Conservation (phyloP, 225 moss, liverwort and hornwort species). For the Polytrichum formosum region DNA sequence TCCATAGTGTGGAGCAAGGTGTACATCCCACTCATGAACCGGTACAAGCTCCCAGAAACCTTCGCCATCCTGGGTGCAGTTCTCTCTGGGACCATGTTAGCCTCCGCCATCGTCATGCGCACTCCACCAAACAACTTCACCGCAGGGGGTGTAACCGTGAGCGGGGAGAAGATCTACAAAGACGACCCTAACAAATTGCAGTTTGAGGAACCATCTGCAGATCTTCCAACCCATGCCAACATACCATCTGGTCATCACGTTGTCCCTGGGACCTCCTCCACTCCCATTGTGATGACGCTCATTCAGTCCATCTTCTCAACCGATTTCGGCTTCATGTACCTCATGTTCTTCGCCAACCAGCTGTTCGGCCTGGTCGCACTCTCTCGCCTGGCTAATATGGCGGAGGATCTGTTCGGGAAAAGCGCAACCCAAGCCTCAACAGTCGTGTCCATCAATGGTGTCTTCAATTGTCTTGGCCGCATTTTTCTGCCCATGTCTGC, state of each 20-base stretch:
- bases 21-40: conserved; percentile 44
- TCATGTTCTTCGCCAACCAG: conserved; percentile 74
- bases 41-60: conserved; percentile 36
- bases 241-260: too few species aligned
- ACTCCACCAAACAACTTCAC: conserved; percentile 53
- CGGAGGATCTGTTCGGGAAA: conserved; percentile 42
- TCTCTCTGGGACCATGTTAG: conserved; percentile 41
- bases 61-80: conserved; percentile 58
- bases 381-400: conserved; percentile 58
- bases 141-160: conserved; percentile 38
- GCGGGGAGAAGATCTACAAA: conserved; percentile 30
- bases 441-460: conserved; percentile 70
- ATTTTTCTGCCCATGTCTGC: conserved; percentile 39
- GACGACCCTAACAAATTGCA: neutral
- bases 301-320: conserved; percentile 35
- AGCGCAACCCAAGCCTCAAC: conserved; percentile 26
- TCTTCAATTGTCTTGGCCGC: conserved; percentile 64
- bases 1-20: conserved; percentile 66
- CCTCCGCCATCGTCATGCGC: conserved; percentile 40
- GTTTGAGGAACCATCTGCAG: too few species aligned
- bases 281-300: conserved; percentile 33
- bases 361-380: conserved; percentile 66
- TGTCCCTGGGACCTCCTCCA: neutral
- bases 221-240: too few species aligned
- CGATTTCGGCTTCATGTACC: conserved; percentile 70